Percentiles rank a stretch among this genome's conserved stretches.
phyloP scores from a whole-genome alignment of 768 basidiomycete species.

The Suillus placidus region DNA sequence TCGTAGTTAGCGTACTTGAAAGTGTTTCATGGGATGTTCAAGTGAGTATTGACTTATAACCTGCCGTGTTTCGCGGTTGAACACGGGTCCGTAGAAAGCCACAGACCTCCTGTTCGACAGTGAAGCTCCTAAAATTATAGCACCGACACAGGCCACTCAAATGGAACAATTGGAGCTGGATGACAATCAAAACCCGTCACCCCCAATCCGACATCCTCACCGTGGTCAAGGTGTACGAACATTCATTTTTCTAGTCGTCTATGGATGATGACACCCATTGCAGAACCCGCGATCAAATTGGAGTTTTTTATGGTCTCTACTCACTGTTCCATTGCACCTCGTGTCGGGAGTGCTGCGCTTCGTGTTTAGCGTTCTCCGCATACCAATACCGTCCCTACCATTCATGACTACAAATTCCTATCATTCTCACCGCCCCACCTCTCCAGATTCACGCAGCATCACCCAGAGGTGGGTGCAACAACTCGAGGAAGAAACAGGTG shows the following conservation, averaged over 20 bases:
- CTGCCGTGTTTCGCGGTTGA: not conserved
- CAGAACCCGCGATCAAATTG: constrained; percentile 23
- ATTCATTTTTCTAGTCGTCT: constrained; percentile 16
- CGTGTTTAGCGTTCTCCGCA: constrained; percentile 64
- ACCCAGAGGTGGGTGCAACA: constrained; percentile 78
- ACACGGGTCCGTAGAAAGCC: constrained; percentile 9
- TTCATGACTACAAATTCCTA: constrained; percentile 54
- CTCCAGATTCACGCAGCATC: constrained; percentile 50
- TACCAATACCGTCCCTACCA: constrained; percentile 63
- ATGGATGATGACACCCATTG: constrained; percentile 14
- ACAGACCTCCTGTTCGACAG: constrained; percentile 12
- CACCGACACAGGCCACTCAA: constrained; percentile 3
- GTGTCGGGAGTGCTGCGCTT: constrained; percentile 64
- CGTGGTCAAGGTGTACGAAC: constrained; percentile 23
- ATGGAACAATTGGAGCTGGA: constrained; percentile 53
- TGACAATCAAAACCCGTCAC: constrained; percentile 46
- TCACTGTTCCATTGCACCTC: constrained; percentile 63
- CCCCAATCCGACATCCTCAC: constrained; percentile 8
- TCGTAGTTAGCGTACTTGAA: constrained; percentile 59
- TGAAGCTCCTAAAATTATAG: not conserved
- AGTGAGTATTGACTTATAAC: constrained; percentile 39
- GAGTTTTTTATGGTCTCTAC: constrained; percentile 48
- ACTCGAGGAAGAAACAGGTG: constrained; percentile 86
- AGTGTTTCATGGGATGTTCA: constrained; percentile 75
- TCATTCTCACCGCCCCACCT: constrained; percentile 39